phyloP scores from a whole-genome alignment of 2,329 filamentous ascomycete genomes.

The Neopestalotiopsis sp. region DNA sequence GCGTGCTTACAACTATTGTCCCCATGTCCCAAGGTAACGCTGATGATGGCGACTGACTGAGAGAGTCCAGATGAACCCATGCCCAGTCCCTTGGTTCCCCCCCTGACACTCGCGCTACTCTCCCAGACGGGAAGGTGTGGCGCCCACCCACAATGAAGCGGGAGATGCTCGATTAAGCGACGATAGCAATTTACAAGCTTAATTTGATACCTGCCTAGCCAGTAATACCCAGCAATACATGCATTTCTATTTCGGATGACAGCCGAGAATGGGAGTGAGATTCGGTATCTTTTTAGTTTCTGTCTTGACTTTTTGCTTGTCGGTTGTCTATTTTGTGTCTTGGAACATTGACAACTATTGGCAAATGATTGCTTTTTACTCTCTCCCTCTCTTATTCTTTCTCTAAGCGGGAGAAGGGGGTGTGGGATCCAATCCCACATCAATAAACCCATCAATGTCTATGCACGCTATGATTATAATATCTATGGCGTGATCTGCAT shows the following conservation, averaged over 20 bases:
- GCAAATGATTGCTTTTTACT: neutral
- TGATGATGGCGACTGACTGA: too few relatives aligned
- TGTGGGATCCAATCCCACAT: neutral
- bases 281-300: too few relatives aligned
- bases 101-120: neutral
- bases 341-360: neutral
- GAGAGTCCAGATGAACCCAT: too few relatives aligned
- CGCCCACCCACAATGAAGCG: neutral
- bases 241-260: neutral
- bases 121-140: constrained; percentile 1
- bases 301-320: too few relatives aligned
- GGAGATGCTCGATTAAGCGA: constrained; percentile 4
- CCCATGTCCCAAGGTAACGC: too few relatives aligned
- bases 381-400: neutral
- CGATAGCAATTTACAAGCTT: constrained; percentile 3
- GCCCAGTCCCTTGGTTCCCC: too few relatives aligned
- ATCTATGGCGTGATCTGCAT: constrained; percentile 1
- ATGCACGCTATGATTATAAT: neutral
- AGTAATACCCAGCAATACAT: neutral
- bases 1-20: too few relatives aligned
- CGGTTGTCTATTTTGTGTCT: neutral
- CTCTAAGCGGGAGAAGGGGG: neutral
- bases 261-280: neutral
- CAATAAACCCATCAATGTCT: neutral
- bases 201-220: constrained; percentile 4